These are phyloP conservation scores for Antarctomyces pellizariae DNA, from an alignment of 495 filamentous ascomycete species.

Conservation along the genomic window DNA sequence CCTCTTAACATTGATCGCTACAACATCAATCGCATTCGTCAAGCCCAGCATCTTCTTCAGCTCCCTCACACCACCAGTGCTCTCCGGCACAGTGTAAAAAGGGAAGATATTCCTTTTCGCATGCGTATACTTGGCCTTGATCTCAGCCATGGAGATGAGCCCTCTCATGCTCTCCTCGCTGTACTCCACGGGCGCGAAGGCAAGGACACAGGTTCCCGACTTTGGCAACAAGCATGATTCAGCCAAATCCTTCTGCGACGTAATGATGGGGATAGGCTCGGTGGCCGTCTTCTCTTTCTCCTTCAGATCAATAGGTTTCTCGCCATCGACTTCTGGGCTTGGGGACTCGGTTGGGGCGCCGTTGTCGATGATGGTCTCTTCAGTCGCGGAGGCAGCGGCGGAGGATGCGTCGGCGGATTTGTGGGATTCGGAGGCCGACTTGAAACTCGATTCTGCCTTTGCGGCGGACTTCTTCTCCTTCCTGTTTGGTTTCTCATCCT, in stretches of 20 bases:
- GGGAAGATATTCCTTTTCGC: conserved; percentile 51
- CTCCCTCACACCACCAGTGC: conserved; percentile 29
- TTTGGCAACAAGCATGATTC: conserved; percentile 51
- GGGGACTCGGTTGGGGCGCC: conserved; percentile 19
- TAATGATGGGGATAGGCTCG: conserved; percentile 26
- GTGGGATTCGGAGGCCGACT: conserved; percentile 17
- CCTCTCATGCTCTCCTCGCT: conserved; percentile 31
- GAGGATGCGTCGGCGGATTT: conserved; percentile 14
- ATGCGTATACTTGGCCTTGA: conserved; percentile 46
- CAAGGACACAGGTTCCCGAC: conserved; percentile 68
- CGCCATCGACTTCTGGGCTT: conserved; percentile 10
- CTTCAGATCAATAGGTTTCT: conserved; percentile 21
- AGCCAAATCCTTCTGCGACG: conserved; percentile 32
- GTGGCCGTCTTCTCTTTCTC: too few relatives aligned
- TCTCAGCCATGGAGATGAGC: conserved; percentile 41
- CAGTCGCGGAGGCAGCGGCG: conserved; percentile 9
- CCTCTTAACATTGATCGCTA: conserved; percentile 65
- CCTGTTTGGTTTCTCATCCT: conserved; percentile 23
- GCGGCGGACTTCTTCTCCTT: conserved; percentile 24
- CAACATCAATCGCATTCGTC: conserved; percentile 31
- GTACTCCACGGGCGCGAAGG: conserved; percentile 35
- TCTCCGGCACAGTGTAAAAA: conserved; percentile 47
- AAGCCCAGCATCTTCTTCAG: conserved; percentile 41
- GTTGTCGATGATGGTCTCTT: conserved; percentile 17
- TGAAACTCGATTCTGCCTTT: conserved; percentile 21